Evolutionary conservation across 2,329 filamentous ascomycete genomes (phyloP), one percentile per base, ranked within the genome.

Genomic region (Atkinsonella texensis): DNA sequence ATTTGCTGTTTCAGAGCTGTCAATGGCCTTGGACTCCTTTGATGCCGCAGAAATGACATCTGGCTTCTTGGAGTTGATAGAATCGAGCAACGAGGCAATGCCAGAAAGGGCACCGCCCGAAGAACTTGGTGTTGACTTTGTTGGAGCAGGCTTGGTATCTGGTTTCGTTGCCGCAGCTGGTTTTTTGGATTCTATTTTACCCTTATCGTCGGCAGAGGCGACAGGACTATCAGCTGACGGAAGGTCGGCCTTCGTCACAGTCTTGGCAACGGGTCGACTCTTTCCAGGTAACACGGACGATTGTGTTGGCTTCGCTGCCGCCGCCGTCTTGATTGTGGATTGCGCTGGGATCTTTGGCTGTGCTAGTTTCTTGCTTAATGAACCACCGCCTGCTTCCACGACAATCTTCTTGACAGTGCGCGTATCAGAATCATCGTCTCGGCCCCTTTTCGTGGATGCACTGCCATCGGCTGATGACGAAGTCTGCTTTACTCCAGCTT

Each of bases 1-100:
- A 59, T 87, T 83, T 0, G 80, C 70, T 0, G 83, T 88, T 63
- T 90, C 86, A 0, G 74, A 70, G 0, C 72, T 68, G 17, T 85
- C 66, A 1, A 67, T 60, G n/a, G 67, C 65, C 32, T 69, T 71
- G 11, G 60, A 59, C 52, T 81, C 79, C 57, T 80, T 79, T 0
- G 74, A 68, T 52, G 77, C 76, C 4, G 70, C 73, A 43, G 73
- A 68, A 2, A 60, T 58, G 11, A 61, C 54, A 42, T 70, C 65
- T 2, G 64, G 55, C 51, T 71, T 72, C 6, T 70, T 69, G 5
- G 70, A 67, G 50, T 71, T 73, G 56, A 74, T 74, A 11, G 71
- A 72, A 52, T 76, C 75, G 18, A 82, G 68, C 15, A 82, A 64
- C 6, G 75, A 75, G 12, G 76, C 74, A 52, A 82, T 77, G 38